Base-by-base conservation (phyloP, 352 stramenopile species). In the Globisporangium heterothallicum region DNA sequence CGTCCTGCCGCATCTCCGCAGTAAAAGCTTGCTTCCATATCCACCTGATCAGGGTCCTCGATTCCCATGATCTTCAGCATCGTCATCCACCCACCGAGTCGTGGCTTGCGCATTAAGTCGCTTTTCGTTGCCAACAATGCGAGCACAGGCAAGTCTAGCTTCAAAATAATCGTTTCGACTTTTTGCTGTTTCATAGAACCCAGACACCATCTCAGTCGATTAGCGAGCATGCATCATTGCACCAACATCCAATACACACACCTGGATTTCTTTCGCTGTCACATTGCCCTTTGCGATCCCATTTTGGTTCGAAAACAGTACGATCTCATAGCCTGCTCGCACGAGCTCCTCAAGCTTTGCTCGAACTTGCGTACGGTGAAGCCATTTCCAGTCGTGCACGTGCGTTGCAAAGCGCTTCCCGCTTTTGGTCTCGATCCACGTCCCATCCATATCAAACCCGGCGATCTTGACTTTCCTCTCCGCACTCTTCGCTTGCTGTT, bases 221-320 rank as follows among this genome's bases (percentile, higher is more conserved):
- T 19, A 27, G 22, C 29, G 25, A 18, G 8, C 9, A 41, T 29
- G 16, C 16, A 27, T 19, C 19, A 49, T 0, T 41, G 42, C 29
- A 42, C 32, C 32, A 38, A 18, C 32, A 30, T 14, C 14, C 16
- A 41, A 27, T 41, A 48, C 29, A 49, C 5, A 3, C 6, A 89
- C 78, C 72, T 91, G 68, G 18, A 94, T 66, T 47, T 89, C 74
- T 0, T 46, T 50, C 2, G 58, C 72, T 1, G 59, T 74, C 6
- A 80, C 74, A 24, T 91, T 88, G 40, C 84, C 82, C 59, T 88
- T 90, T 32, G 75, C 76, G 21, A 94, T 66, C 9, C 84, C 84
- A 34, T 91, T 90, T 53, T 94, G 84, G 65, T 94, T 94, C 19
- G 84, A 94, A 42, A 92, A 77, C 27, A 94, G 73, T 5, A 78